Percentiles rank a stretch among this genome's conserved stretches.
Evolutionary conservation across 352 stramenopile genomes (phyloP).

Genomic region (Pythium sp.): DNA sequence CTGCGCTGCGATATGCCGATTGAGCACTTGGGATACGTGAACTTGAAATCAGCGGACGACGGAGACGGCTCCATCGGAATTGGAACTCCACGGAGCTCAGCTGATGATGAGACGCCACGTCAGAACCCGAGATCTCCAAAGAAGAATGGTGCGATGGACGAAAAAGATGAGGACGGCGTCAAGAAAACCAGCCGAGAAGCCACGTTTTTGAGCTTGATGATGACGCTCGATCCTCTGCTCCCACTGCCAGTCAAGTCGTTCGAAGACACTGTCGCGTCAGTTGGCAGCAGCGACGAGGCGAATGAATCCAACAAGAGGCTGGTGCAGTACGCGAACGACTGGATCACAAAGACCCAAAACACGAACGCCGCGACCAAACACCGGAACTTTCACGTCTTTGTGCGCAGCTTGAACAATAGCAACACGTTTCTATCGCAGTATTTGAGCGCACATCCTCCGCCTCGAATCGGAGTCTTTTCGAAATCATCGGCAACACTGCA

Average conservation of each 20-base stretch:
- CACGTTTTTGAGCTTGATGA: conserved; percentile 84
- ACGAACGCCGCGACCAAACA: conserved; percentile 23
- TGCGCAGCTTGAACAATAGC: conserved; percentile 63
- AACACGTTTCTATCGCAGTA: conserved; percentile 71
- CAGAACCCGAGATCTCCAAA: not conserved
- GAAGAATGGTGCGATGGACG: not conserved
- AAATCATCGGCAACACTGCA: conserved; percentile 21
- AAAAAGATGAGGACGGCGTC: conserved; percentile 31
- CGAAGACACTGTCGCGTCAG: conserved; percentile 14
- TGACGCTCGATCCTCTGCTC: conserved; percentile 87
- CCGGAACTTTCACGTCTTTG: conserved; percentile 73
- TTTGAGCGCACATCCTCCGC: conserved; percentile 70
- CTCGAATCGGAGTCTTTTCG: conserved; percentile 8
- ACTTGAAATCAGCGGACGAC: conserved; percentile 22
- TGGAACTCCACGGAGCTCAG: conserved; percentile 7
- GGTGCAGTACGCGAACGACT: conserved; percentile 36
- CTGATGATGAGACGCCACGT: not conserved
- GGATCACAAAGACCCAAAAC: conserved; percentile 20
- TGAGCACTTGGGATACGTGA: conserved; percentile 85
- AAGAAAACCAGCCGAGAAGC: conserved; percentile 45
- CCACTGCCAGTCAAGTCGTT: conserved; percentile 34
- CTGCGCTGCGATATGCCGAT: conserved; percentile 80
- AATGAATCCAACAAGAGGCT: conserved; percentile 23
- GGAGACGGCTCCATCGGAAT: conserved; percentile 6
- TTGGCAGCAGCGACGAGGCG: conserved; percentile 16